Base-by-base conservation (phyloP, 805 yeast species). In the Vanderwaltozyma tropicalis region DNA sequence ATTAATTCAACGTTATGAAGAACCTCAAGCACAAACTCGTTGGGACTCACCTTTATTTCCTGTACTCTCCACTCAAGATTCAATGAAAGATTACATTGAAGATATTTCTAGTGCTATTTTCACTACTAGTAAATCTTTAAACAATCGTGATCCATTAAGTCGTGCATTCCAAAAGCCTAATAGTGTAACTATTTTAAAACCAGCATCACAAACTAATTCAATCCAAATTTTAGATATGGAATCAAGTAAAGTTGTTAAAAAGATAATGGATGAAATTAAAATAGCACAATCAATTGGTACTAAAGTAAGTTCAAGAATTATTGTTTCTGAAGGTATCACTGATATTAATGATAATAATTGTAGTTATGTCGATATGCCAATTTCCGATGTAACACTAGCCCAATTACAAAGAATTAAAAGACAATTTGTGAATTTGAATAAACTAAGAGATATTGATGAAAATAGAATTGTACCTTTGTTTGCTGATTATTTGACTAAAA, bases 41-140 rank as follows among this genome's bases (percentile, higher is more conserved):
- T 92, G 98, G 98, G 98, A 92, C 53, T 76, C 94, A 4, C 98
- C 98, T 5, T 63, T 89, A 43, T 78, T 87, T 53, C 76, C 85
- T 0, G 60, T 88, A 1, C 71, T 77, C 3, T 42, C 59, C 6
- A 45, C 51, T 2, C 49, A 53, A 28, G 64, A 60, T 41, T 27
- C 71, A 66, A 49, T 49, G 14, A 76, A 72, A 35, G 78, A 79
- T 24, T 64, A 64, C 13, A 57, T 80, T 16, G 80, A 79, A 1
- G 82, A 76, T 14, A 70, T 92, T 2, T 78, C 80, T 78, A 69
- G 69, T 34, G 71, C 76, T 0, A 50, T 80, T 2, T 79, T 75
- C 25, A 52, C 55, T 22, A 36, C 30, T 10, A 24, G 24, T n/a
- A 29, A 32, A 14, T 30, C 28, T n/a, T 40, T 39, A 25, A 40